A percentile compares a stretch with the other conserved stretches of the same genome.
Evolutionary conservation across 192 early-diverging fungal species (phyloP).

Genomic region (Coemansia sp.): DNA sequence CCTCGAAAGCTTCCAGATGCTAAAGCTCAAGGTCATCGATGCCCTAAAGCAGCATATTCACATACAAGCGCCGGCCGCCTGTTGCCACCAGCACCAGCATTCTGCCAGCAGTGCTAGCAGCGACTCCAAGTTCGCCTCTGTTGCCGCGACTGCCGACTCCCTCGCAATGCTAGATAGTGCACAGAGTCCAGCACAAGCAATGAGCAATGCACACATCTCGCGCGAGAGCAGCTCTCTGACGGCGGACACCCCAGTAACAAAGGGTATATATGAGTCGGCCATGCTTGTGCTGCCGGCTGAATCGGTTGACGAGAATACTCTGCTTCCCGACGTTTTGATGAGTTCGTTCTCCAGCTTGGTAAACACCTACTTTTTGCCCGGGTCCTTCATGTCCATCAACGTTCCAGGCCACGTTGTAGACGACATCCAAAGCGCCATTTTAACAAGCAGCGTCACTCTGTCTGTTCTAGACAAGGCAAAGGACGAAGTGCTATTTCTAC

Average conservation of each 20-base stretch:
- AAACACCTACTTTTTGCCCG: slow-evolving; percentile 20
- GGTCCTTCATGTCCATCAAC: slow-evolving; percentile 29
- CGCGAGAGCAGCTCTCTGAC: slow-evolving; percentile 17
- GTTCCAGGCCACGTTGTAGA: slow-evolving; percentile 20
- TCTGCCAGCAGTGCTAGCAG: too few species aligned
- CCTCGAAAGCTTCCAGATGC: slow-evolving; percentile 28
- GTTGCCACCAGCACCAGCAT: not conserved
- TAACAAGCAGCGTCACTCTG: slow-evolving; percentile 20
- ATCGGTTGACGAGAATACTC: slow-evolving; percentile 16
- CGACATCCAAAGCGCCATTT: slow-evolving; percentile 18
- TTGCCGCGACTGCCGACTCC: not conserved
- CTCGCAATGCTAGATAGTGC: not conserved
- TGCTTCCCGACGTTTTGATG: slow-evolving; percentile 30
- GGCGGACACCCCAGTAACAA: slow-evolving; percentile 20
- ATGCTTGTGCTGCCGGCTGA: slow-evolving; percentile 18
- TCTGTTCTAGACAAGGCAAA: slow-evolving; percentile 41
- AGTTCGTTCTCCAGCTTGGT: slow-evolving; percentile 20
- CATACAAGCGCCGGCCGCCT: not conserved
- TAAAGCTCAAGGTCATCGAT: slow-evolving; percentile 35
- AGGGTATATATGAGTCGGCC: slow-evolving; percentile 40
- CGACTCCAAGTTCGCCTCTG: not conserved
- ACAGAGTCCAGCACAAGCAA: not conserved
- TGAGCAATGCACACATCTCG: not conserved
- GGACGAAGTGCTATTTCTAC: slow-evolving; percentile 38
- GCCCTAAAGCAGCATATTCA: slow-evolving; percentile 5